A percentile compares a stretch with the other conserved stretches of the same genome.
These are phyloP conservation scores for Stagonosporopsis chrysanthemi DNA, from an alignment of 2,329 filamentous ascomycete genomes.

Conservation along the genomic window DNA sequence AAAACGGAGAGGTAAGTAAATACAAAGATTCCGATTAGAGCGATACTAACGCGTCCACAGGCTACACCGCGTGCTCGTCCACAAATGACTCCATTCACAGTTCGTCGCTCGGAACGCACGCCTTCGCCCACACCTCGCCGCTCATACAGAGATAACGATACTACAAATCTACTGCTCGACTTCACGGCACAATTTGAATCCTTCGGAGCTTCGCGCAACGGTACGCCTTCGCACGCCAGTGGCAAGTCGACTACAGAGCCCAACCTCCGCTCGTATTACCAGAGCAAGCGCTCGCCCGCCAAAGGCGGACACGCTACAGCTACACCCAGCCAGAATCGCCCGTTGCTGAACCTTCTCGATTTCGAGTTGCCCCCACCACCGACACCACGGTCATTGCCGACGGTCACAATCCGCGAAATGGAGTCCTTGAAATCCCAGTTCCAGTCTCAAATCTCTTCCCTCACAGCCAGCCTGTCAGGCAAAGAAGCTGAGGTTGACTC, in stretches of 20 bases:
- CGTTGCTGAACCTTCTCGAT: conserved; percentile 64
- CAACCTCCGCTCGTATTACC: conserved; percentile 55
- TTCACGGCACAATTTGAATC: conserved; percentile 81
- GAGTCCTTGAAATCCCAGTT: conserved; percentile 92
- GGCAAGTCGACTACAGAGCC: conserved; percentile 59
- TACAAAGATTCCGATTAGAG: too few relatives aligned
- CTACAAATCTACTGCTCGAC: conserved; percentile 82
- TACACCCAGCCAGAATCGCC: conserved; percentile 44
- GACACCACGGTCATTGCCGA: conserved; percentile 89
- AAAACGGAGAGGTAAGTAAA: conserved; percentile 34
- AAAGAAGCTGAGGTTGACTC: conserved; percentile 91
- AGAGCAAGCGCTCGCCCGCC: conserved; percentile 44
- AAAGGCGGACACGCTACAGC: conserved; percentile 39
- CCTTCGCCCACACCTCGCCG: conserved; percentile 63
- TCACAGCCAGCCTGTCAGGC: conserved; percentile 88
- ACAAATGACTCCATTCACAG: conserved; percentile 59
- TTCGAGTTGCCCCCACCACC: conserved; percentile 94
- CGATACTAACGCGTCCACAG: conserved; percentile 19
- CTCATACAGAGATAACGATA: conserved; percentile 62
- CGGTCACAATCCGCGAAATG: conserved; percentile 88
- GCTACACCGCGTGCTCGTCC: conserved; percentile 46
- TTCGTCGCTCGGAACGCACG: conserved; percentile 53
- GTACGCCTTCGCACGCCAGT: conserved; percentile 52
- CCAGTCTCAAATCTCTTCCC: conserved; percentile 90
- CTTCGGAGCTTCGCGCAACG: conserved; percentile 53